These are phyloP conservation scores for Aspergillus incahuasiensis DNA, from an alignment of 495 filamentous ascomycete genomes.

Conservation along the genomic window DNA sequence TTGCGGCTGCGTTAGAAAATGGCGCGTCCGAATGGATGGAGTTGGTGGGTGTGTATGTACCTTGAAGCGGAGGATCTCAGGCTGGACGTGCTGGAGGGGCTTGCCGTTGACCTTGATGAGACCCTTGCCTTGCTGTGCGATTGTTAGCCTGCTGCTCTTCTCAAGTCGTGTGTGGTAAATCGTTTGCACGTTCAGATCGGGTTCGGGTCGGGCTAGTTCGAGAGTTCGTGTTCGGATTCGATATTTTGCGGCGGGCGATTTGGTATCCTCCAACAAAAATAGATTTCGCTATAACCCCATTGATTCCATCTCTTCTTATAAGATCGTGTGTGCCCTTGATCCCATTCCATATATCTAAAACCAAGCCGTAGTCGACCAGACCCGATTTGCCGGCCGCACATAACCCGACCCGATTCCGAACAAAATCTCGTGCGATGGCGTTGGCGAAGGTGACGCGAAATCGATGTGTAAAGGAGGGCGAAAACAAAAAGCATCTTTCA, in stretches of 20 bases:
- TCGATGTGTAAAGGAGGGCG: background rate
- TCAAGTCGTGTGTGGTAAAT: background rate
- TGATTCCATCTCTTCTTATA: background rate
- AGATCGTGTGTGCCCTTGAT: too few species aligned
- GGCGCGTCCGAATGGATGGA: background rate
- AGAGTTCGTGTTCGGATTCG: background rate
- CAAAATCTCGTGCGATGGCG: background rate
- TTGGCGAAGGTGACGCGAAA: background rate
- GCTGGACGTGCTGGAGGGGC: conserved; percentile 87
- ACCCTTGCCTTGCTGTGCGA: conserved; percentile 74
- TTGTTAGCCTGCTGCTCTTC: conserved; percentile 12
- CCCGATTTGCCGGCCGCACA: conserved; percentile 14
- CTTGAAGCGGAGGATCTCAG: conserved; percentile 97
- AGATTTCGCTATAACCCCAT: too few species aligned
- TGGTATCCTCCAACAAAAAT: background rate
- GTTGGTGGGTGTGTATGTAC: conserved; percentile 35
- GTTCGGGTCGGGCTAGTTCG: background rate
- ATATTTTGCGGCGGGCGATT: conserved; percentile 1
- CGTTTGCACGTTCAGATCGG: background rate
- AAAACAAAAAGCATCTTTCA: conserved; percentile 18
- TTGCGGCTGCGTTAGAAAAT: conserved; percentile 1
- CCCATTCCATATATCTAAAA: conserved; percentile 2
- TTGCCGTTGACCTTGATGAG: conserved; percentile 98
- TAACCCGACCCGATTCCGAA: background rate
- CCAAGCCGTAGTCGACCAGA: background rate